Percentiles rank a stretch among this genome's conserved stretches.
These are phyloP conservation scores for Ascochyta viciae-villosae DNA, from an alignment of 2,329 filamentous ascomycete species.

Conservation along the genomic window DNA sequence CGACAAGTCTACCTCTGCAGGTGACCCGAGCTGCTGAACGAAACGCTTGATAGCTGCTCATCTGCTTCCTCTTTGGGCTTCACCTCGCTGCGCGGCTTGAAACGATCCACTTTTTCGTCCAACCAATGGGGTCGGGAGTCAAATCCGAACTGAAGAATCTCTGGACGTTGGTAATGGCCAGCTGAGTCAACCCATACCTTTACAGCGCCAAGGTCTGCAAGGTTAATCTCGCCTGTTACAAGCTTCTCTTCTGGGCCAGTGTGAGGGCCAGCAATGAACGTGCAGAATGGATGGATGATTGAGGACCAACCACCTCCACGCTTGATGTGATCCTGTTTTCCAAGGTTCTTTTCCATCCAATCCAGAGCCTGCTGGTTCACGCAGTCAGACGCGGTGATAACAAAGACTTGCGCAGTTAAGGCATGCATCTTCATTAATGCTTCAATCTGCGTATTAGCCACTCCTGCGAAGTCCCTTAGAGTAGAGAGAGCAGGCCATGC, in stretches of 20 bases:
- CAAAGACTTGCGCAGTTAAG: conserved; percentile 55
- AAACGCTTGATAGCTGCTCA: neutral
- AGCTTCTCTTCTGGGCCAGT: conserved; percentile 44
- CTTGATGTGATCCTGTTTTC: conserved; percentile 44
- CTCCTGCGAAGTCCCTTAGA: conserved; percentile 50
- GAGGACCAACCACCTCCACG: conserved; percentile 47
- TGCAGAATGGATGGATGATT: conserved; percentile 46
- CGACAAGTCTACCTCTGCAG: no score
- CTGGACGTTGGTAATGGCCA: conserved; percentile 47
- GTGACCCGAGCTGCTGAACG: neutral
- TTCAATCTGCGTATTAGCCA: conserved; percentile 55
- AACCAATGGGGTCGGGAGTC: conserved; percentile 40
- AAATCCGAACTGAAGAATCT: conserved; percentile 45
- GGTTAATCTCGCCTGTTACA: conserved; percentile 45
- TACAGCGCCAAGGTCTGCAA: conserved; percentile 39
- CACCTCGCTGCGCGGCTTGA: conserved; percentile 12
- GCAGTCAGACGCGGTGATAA: conserved; percentile 52
- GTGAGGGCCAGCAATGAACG: conserved; percentile 45
- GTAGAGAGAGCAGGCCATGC: conserved; percentile 50
- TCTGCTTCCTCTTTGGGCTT: neutral
- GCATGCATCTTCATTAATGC: conserved; percentile 57
- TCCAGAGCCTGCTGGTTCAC: conserved; percentile 52
- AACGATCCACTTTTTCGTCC: conserved; percentile 39
- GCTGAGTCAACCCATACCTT: conserved; percentile 49
- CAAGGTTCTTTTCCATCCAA: conserved; percentile 50